These are phyloP conservation scores for Dipteronia sinensis DNA, from an alignment of 345 rosid genomes.

Conservation along the genomic window DNA sequence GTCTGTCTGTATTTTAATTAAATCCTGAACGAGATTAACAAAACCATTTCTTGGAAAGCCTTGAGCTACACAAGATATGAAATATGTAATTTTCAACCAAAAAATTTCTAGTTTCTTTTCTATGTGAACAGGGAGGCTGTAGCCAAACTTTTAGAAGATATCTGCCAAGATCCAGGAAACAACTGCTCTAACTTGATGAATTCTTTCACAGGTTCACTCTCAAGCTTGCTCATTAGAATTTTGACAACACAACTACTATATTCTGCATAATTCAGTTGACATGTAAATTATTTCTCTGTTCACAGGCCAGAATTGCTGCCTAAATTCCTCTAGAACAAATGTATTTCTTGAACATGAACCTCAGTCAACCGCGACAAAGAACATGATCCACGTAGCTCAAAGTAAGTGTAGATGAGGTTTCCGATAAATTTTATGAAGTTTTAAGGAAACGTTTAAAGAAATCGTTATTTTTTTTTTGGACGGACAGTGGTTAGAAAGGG, in stretches of 20 bases:
- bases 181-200: constrained; percentile 47
- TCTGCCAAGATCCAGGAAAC: constrained; percentile 38
- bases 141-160: constrained; percentile 28
- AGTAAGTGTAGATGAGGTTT: constrained; percentile 32
- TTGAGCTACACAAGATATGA: not conserved
- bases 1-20: too few relatives aligned
- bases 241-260: not conserved
- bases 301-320: constrained; percentile 61
- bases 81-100: not conserved
- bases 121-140: constrained; percentile 34
- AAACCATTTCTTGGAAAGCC: not conserved
- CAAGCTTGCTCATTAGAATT: not conserved
- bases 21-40: not conserved
- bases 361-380: constrained; percentile 53
- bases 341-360: constrained; percentile 50
- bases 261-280: too few relatives aligned
- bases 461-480: not conserved
- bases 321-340: constrained; percentile 37
- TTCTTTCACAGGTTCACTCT: constrained; percentile 44
- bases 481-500: constrained; percentile 48
- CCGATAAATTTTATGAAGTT: not conserved
- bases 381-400: constrained; percentile 65
- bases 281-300: not conserved
- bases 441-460: not conserved
- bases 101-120: not conserved